Evolutionary conservation across 441 rosid genomes (phyloP), one percentile per base, ranked within the genome.

Genomic region (Populus tomentosa): DNA sequence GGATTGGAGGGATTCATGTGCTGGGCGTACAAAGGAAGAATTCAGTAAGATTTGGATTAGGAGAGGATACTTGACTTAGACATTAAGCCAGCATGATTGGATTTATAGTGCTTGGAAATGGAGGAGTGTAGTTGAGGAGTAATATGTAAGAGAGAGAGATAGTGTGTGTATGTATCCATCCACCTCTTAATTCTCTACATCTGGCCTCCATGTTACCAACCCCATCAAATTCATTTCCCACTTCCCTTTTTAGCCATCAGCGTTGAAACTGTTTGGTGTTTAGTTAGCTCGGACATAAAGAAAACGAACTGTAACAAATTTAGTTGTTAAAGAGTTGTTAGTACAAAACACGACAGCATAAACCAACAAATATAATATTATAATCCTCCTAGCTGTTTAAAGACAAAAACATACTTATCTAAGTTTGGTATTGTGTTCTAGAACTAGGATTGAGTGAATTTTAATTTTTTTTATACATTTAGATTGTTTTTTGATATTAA

Each of bases 1-100:
- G 72, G 1, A 28, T 13, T 13, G 38, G 33, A 9, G 28, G 73
- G 66, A 67, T 16, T 28, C n/a, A 8, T 0, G 2, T 66, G 76
- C 72, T 67, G 72, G 24, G 72, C 36, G 78, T 75, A 56, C 14
- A 69, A 67, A 14, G n/a, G 11, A 75, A 67, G 78, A 33, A 42
- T 75, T 56, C 67, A 7, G 10, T 18, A 33, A 62, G 4, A 9
- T 30, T 23, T 38, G 59, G 77, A 61, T 36, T 26, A 40, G 56
- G 73, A 24, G 32, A 30, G 32, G 68, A 76, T 4, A 76, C 79
- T 76, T 76, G 73, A 61, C 79, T 76, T 76, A 24, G 68, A 76
- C 61, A 76, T 68, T 69, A 76, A 59, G 73, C 79, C 79, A 76
- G 10, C 73, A 76, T 76, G n/a, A 69, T 76, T 76, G 50, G 42